Evolutionary conservation across 129 eudicot genomes (phyloP), one percentile per base, ranked within the genome.

Genomic region (Helianthus tuberosus): DNA sequence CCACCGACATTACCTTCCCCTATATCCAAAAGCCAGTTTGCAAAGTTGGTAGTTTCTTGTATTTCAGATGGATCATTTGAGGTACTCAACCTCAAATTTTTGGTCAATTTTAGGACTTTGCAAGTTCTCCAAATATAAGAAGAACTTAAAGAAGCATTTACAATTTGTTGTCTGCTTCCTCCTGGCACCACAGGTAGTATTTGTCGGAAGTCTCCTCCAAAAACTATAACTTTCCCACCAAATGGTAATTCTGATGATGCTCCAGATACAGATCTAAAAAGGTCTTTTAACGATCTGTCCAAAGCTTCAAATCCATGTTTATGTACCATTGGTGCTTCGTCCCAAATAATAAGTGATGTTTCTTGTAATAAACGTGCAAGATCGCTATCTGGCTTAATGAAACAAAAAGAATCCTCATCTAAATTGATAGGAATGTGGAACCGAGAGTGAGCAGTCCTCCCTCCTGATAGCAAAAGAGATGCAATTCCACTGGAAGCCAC

Each of bases 231-330:
- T 20, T 20, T 20, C 23, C 23, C 23, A 20, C 23, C 23, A 20
- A 20, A 20, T 20, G 23, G 23, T 20, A 20, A 20, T 20, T 20
- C 23, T 20, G 23, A 20, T 20, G 23, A 20, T 20, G 23, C 23
- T 20, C 23, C 23, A 20, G 23, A 20, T 20, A 20, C 23, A 20
- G 23, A 7, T 3, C 29, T 17, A 2, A 64, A 9, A n/a, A 39
- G 15, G 23, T 64, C 25, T 41, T 46, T 35, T 15, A 66, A 20
- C 7, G 38, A 15, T 20, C 36, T 43, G 9, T 66, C 53, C 14
- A 66, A 16, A 10, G 71, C 71, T 11, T 66, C 54, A 66, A 66
- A 66, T n/a, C 38, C 41, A 17, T 66, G 71, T 27, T 38, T 66
- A 46, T 43, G n/a, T 17, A 66, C 41, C 35, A 64, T 64, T 2